Evolutionary conservation across 2,329 filamentous ascomycete genomes (phyloP).

Genomic region (Hypoxylon sp.): DNA sequence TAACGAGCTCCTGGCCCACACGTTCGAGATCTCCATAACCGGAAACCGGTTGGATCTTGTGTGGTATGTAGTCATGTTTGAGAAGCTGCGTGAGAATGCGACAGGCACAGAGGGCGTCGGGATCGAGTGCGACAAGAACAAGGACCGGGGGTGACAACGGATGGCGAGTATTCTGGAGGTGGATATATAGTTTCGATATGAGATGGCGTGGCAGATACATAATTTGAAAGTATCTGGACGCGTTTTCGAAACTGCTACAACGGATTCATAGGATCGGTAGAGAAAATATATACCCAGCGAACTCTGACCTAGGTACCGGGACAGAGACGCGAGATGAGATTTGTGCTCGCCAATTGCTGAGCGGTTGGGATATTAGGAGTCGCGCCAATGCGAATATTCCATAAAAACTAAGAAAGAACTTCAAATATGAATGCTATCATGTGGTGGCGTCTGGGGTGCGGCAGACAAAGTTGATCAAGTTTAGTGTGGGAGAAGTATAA

Average conservation of each 20-base stretch:
- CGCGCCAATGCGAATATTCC: slow-evolving; percentile 18
- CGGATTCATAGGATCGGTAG: slow-evolving; percentile 54
- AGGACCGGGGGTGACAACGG: slow-evolving; percentile 92
- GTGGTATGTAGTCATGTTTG: slow-evolving; percentile 96
- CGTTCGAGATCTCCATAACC: slow-evolving; percentile 92
- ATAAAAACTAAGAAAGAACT: slow-evolving; percentile 27
- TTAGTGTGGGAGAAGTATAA: slow-evolving; percentile 30
- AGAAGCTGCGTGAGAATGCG: slow-evolving; percentile 94
- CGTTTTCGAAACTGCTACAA: slow-evolving; percentile 53
- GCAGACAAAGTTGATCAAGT: slow-evolving; percentile 22
- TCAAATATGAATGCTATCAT: slow-evolving; percentile 32
- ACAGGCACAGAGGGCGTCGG: slow-evolving; percentile 94
- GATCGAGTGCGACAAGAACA: slow-evolving; percentile 92
- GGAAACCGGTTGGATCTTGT: slow-evolving; percentile 95
- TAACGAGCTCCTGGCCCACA: slow-evolving; percentile 83
- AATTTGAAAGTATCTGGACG: slow-evolving; percentile 55
- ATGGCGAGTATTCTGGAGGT: slow-evolving; percentile 88
- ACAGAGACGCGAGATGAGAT: slow-evolving; percentile 9
- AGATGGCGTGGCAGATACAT: slow-evolving; percentile 97
- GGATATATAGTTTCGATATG: slow-evolving; percentile 90
- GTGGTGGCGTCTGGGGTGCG: slow-evolving; percentile 13
- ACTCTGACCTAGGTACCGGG: slow-evolving; percentile 1
- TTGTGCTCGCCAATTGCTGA: slow-evolving; percentile 11
- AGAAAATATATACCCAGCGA: slow-evolving; percentile 18
- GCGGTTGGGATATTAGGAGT: slow-evolving; percentile 20